Conservation (phyloP, 2,329 filamentous ascomycete species). For the Stemphylium vesicarium region DNA sequence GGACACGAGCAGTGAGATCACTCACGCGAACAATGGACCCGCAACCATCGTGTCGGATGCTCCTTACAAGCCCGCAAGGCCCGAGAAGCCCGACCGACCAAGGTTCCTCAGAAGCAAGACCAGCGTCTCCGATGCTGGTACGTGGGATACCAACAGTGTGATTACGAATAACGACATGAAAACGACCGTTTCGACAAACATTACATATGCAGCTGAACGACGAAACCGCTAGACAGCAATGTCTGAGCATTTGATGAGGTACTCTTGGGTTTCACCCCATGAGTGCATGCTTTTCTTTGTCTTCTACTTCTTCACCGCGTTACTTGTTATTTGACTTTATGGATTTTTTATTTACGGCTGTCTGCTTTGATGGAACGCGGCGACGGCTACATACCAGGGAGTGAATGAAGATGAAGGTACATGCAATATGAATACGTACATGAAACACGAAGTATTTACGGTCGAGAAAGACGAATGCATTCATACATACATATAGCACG, state of each 20-base stretch:
- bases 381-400: background rate
- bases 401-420: constrained; percentile 11
- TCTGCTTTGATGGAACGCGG: background rate
- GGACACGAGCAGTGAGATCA: constrained; percentile 16
- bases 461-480: constrained; percentile 1
- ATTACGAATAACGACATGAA: constrained; percentile 14
- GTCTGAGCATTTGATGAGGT: background rate
- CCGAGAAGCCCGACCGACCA: constrained; percentile 1
- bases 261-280: background rate
- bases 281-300: background rate
- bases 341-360: background rate
- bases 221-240: constrained; percentile 1
- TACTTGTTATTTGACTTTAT: background rate
- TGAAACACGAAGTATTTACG: constrained; percentile 4
- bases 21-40: constrained; percentile 13
- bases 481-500: constrained; percentile 8
- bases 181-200: constrained; percentile 13
- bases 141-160: constrained; percentile 16
- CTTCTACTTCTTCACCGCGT: background rate
- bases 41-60: constrained; percentile 7
- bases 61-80: constrained; percentile 4
- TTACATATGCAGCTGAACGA: constrained; percentile 6
- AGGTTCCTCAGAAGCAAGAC: constrained; percentile 8
- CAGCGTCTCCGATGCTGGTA: constrained; percentile 9
- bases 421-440: constrained; percentile 11